These are phyloP conservation scores for Cucumis cinereus DNA, from an alignment of 306 rosid species.

Conservation along the genomic window DNA sequence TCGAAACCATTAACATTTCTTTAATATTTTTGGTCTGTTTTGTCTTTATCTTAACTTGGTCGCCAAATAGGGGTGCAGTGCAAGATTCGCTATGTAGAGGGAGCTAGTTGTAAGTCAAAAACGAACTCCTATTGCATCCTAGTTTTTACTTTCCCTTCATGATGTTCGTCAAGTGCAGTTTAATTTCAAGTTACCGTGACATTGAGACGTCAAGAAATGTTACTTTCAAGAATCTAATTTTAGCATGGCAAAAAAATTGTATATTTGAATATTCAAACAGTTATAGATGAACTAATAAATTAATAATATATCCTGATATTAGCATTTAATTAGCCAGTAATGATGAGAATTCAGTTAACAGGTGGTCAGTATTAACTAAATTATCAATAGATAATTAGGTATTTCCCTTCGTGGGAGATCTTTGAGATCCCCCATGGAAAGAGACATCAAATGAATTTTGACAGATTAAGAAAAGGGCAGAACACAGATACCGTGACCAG, in stretches of 20 bases:
- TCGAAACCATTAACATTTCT: background rate
- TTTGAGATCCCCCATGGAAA: background rate
- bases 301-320: background rate
- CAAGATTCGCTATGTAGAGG: constrained; percentile 1
- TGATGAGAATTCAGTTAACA: background rate
- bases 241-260: background rate
- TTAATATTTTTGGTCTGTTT: background rate
- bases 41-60: background rate
- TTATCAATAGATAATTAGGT: background rate
- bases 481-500: background rate
- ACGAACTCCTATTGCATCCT: background rate
- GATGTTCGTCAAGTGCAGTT: background rate
- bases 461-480: background rate
- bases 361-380: background rate
- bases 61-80: constrained; percentile 6
- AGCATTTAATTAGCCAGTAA: background rate
- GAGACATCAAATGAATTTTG: background rate
- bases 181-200: background rate
- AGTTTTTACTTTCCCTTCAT: background rate
- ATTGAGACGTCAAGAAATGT: background rate
- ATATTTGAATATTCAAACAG: background rate
- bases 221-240: background rate
- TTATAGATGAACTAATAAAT: background rate
- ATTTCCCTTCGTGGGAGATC: background rate
- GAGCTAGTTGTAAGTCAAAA: background rate